Conservation (phyloP, 1,284 basidiomycete species). For the Tylopilus sp. region DNA sequence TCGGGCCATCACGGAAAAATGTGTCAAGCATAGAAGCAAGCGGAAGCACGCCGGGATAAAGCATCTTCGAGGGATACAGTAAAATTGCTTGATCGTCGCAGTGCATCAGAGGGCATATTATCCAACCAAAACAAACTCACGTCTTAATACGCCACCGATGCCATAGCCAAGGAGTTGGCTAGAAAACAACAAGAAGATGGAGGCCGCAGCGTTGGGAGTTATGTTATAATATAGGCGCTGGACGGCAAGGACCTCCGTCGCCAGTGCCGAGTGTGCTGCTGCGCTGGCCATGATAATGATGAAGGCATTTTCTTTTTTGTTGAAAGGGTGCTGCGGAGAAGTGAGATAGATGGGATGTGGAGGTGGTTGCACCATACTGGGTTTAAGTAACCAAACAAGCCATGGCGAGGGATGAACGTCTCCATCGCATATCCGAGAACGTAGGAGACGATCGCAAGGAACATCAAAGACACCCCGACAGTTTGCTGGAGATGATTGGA, state of each 20-base stretch:
- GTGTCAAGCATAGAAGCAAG: constrained; percentile 56
- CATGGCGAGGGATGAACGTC: constrained; percentile 45
- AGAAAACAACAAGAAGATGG: constrained; percentile 48
- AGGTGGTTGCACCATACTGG: constrained; percentile 37
- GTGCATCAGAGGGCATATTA: constrained; percentile 8
- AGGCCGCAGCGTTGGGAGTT: constrained; percentile 47
- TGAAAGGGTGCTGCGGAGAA: constrained; percentile 37
- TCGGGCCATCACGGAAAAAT: constrained; percentile 47
- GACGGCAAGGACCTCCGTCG: constrained; percentile 63
- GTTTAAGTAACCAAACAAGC: constrained; percentile 52
- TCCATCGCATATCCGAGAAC: constrained; percentile 42
- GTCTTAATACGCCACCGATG: constrained; percentile 56
- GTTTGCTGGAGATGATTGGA: constrained; percentile 37
- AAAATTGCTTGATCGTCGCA: constrained; percentile 39
- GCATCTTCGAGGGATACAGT: constrained; percentile 64
- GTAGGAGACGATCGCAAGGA: constrained; percentile 49
- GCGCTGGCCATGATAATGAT: constrained; percentile 69
- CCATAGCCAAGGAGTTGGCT: constrained; percentile 61
- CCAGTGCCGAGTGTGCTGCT: constrained; percentile 60
- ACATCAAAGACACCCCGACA: constrained; percentile 45
- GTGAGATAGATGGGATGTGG: constrained; percentile 17
- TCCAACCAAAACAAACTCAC: constrained; percentile 28
- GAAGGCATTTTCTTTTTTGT: constrained; percentile 54
- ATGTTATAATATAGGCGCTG: constrained; percentile 56
- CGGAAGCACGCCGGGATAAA: constrained; percentile 53